Evolutionary conservation across 2,329 filamentous ascomycete species (phyloP), one percentile per base, ranked within the genome.

Genomic region (Xenoacremonium recifei): DNA sequence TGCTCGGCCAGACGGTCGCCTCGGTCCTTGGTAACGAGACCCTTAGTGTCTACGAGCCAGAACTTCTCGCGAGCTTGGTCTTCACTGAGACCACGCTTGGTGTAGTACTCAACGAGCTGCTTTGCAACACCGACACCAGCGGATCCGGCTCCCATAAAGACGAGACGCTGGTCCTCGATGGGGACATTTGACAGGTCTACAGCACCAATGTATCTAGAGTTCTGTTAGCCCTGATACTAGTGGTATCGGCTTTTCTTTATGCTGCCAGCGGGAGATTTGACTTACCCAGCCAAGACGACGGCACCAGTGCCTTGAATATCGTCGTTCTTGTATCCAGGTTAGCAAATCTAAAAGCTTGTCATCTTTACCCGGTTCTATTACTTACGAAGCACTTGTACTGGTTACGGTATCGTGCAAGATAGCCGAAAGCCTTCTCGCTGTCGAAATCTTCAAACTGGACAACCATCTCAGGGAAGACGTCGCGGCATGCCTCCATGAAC

Each of bases 371-470:
- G 10, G 5, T 35, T 23, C 38, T 17, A n/a, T n/a, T 10, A 55
- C 53, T 55, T 41, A 55, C 53, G 81, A 99, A 99, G 77, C 89
- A 95, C 67, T 88, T 91, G 76, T 96, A 92, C 51, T 77, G 80
- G 64, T 91, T 77, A 56, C 89, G 86, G 72, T 97, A 97, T 47
- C 89, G 82, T 64, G 93, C 87, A 30, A 97, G 80, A 60, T 95
- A 92, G 49, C 87, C 86, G 79, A 97, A 99, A 35, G 93, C 92
- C 69, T 84, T 84, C 55, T 81, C 77, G 60, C 92, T 95, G 75
- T 97, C 95, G 69, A 96, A 97, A 63, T 97, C 93, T 67, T 97
- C 92, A 58, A 96, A 97, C 65, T 97, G 93, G 49, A 97, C 88
- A 34, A 85, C 68, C 80, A 77, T 84, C 12, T 77, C 69, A 20